phyloP scores from a whole-genome alignment of 83 land plant species.

The Diphasiastrum complanatum region DNA sequence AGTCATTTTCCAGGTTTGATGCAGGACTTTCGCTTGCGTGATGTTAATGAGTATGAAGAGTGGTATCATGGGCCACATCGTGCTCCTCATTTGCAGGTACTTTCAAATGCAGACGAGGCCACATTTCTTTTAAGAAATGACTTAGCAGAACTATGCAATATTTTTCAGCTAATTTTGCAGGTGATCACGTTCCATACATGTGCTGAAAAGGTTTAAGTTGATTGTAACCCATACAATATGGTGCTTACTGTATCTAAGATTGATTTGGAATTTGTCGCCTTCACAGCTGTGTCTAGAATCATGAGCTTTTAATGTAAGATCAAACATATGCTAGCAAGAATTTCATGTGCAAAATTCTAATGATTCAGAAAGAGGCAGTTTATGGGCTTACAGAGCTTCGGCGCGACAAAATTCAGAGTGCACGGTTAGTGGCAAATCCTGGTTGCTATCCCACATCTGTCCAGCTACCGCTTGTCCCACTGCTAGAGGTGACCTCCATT shows the following conservation, averaged over 20 bases:
- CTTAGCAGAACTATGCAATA: too few species aligned
- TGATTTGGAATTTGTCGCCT: too few species aligned
- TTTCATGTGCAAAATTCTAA: not conserved
- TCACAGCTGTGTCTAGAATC: too few species aligned
- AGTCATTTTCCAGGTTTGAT: not conserved
- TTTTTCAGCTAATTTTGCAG: too few species aligned
- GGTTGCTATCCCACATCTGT: constrained; percentile 94
- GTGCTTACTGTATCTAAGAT: too few species aligned
- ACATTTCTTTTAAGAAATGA: too few species aligned
- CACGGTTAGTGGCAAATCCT: constrained; percentile 88
- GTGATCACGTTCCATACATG: too few species aligned
- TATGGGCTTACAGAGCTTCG: constrained; percentile 88
- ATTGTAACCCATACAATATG: too few species aligned
- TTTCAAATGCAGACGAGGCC: too few species aligned
- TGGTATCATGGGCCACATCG: constrained; percentile 88
- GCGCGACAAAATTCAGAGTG: constrained; percentile 56
- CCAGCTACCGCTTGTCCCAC: constrained; percentile 87
- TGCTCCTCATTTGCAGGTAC: constrained; percentile 85
- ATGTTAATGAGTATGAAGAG: constrained; percentile 66
- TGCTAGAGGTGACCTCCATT: constrained; percentile 94
- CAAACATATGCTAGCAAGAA: too few species aligned
- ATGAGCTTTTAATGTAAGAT: too few species aligned
- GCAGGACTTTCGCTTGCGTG: constrained; percentile 80
- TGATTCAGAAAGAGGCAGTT: constrained; percentile 69
- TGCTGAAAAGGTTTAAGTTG: too few species aligned